Conservation (phyloP, 306 rosid species). For the Dryas octopetala region DNA sequence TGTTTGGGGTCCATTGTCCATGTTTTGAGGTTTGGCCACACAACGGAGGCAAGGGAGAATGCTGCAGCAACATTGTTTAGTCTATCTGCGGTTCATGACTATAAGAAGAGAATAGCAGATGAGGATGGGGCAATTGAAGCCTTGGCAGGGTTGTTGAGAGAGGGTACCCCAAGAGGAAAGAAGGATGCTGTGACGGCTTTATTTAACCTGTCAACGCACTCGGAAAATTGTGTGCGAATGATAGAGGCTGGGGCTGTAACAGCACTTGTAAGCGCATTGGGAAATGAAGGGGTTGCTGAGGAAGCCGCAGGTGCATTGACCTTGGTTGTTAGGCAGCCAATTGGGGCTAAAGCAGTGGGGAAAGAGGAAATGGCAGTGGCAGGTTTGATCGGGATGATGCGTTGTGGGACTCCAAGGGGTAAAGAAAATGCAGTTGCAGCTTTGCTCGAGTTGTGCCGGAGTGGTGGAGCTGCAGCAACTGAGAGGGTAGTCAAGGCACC, state of each 20-base stretch:
- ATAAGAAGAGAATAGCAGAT: conserved; percentile 83
- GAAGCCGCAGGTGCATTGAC: conserved; percentile 92
- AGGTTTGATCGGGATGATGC: conserved; percentile 81
- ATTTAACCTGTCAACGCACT: conserved; percentile 84
- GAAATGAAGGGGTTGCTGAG: conserved; percentile 78
- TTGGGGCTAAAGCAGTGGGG: conserved; percentile 73
- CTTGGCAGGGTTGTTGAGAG: conserved; percentile 61
- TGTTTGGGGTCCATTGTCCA: conserved; percentile 72
- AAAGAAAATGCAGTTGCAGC: conserved; percentile 98
- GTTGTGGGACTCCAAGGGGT: conserved; percentile 84
- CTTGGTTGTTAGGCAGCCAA: conserved; percentile 74
- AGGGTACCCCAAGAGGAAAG: conserved; percentile 85
- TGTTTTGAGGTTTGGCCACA: conserved; percentile 78
- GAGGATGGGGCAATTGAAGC: conserved; percentile 76
- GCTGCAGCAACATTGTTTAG: conserved; percentile 97
- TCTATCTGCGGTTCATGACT: conserved; percentile 85
- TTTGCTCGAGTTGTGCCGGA: conserved; percentile 85
- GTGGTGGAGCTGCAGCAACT: conserved; percentile 77
- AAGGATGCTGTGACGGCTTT: conserved; percentile 95
- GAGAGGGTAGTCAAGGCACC: conserved; percentile 86
- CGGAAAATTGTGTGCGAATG: conserved; percentile 70
- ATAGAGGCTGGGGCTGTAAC: conserved; percentile 72
- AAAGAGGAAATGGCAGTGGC: conserved; percentile 68
- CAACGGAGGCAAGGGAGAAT: conserved; percentile 89
- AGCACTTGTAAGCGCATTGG: conserved; percentile 74